phyloP scores from a whole-genome alignment of 2,329 filamentous ascomycete genomes.

The Xylariaceae sp. region DNA sequence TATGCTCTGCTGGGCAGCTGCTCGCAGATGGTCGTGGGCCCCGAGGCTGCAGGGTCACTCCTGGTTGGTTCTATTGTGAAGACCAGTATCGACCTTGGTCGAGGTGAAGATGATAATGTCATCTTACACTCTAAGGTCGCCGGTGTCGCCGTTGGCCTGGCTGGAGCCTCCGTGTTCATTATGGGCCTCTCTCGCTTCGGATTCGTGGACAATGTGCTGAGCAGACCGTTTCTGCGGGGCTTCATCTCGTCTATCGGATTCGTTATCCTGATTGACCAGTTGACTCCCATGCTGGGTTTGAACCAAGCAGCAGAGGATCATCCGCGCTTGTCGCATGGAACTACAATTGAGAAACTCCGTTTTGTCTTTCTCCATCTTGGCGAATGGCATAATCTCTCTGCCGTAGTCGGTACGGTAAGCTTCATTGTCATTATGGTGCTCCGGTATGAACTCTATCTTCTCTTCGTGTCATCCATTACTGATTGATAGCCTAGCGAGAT shows the following conservation, averaged over 20 bases:
- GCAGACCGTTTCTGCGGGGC: conserved; percentile 83
- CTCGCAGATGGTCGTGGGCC: conserved; percentile 89
- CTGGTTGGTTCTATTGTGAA: conserved; percentile 85
- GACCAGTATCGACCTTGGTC: conserved; percentile 66
- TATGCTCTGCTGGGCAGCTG: conserved; percentile 91
- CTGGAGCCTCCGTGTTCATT: conserved; percentile 82
- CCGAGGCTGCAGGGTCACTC: conserved; percentile 88
- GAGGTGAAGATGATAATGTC: conserved; percentile 60
- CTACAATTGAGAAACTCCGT: conserved; percentile 76
- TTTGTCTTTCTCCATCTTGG: conserved; percentile 69
- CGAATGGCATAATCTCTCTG: conserved; percentile 70
- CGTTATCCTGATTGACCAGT: conserved; percentile 91
- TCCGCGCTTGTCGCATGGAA: conserved; percentile 71
- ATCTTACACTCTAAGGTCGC: conserved; percentile 74
- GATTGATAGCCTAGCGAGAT: conserved; percentile 54
- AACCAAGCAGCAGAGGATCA: conserved; percentile 57
- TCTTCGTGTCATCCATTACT: conserved; percentile 3
- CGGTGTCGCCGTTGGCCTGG: conserved; percentile 82
- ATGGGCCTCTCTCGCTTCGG: conserved; percentile 82
- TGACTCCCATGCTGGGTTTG: conserved; percentile 86
- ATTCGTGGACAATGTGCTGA: conserved; percentile 91
- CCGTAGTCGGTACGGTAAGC: conserved; percentile 70
- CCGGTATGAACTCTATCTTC: conserved; percentile 49
- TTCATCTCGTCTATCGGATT: conserved; percentile 98
- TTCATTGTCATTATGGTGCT: conserved; percentile 90